A percentile compares a stretch with the other conserved stretches of the same genome.
Conservation (phyloP, 306 rosid genomes). For the Begonia loranthoides region DNA sequence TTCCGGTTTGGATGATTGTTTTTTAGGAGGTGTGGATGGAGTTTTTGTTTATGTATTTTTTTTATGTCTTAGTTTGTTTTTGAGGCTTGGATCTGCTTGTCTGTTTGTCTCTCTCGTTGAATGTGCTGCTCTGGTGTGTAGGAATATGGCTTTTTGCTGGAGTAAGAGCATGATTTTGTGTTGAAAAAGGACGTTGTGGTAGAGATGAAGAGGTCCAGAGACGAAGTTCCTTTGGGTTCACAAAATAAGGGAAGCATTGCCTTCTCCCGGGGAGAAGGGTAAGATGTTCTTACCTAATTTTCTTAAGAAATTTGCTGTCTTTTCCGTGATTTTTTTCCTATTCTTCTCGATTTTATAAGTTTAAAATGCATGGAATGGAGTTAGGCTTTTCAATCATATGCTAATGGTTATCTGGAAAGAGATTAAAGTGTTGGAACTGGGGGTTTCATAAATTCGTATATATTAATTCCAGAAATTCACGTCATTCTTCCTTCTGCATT, state of each 20-base stretch:
- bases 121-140: constrained; percentile 27
- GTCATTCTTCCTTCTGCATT: background rate
- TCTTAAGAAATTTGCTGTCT: background rate
- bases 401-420: background rate
- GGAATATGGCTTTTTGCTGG: constrained; percentile 22
- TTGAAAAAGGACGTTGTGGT: constrained; percentile 14
- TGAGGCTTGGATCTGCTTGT: constrained; percentile 4
- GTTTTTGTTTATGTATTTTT: constrained; percentile 11
- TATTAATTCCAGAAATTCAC: background rate
- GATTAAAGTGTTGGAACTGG: background rate
- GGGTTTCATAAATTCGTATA: background rate
- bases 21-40: constrained; percentile 27
- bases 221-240: constrained; percentile 44
- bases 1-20: constrained; percentile 29
- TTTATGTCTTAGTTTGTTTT: background rate
- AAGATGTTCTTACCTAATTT: constrained; percentile 13
- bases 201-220: constrained; percentile 77
- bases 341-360: background rate
- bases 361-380: background rate
- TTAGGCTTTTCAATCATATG: background rate
- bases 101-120: constrained; percentile 20
- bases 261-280: constrained; percentile 65
- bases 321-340: background rate
- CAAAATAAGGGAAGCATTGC: constrained; percentile 48
- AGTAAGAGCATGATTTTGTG: constrained; percentile 45